Percentiles rank a stretch among this genome's conserved stretches.
These are phyloP conservation scores for Cicer bijugum DNA, from an alignment of 306 rosid species.

Conservation along the genomic window DNA sequence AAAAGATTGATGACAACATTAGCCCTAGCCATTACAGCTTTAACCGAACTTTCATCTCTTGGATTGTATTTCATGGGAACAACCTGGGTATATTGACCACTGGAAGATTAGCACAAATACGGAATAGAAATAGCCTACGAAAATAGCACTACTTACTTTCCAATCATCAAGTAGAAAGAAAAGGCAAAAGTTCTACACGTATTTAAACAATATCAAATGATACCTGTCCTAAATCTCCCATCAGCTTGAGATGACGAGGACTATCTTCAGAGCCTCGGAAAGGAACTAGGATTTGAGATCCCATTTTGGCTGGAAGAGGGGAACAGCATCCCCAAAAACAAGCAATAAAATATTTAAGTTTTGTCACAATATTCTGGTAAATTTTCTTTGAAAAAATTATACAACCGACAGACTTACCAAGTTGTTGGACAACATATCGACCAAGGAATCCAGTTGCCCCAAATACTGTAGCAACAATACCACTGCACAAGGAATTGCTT, in stretches of 20 bases:
- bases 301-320: slow-evolving; percentile 84
- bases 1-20: slow-evolving; percentile 93
- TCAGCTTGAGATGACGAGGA: slow-evolving; percentile 92
- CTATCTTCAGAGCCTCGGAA: slow-evolving; percentile 95
- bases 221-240: slow-evolving; percentile 99
- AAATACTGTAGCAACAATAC: slow-evolving; percentile 89
- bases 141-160: slow-evolving; percentile 21
- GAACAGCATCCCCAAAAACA: slow-evolving; percentile 41
- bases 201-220: slow-evolving; percentile 34
- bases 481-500: slow-evolving; percentile 63
- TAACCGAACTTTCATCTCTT: slow-evolving; percentile 89
- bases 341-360: slow-evolving; percentile 1
- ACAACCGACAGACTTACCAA: slow-evolving; percentile 61
- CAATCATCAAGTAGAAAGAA: slow-evolving; percentile 30
- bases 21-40: slow-evolving; percentile 97
- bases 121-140: slow-evolving; percentile 27
- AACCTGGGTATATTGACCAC: slow-evolving; percentile 58
- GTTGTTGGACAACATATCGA: slow-evolving; percentile 96
- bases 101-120: slow-evolving; percentile 43
- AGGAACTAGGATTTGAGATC: slow-evolving; percentile 92
- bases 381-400: slow-evolving; percentile 24
- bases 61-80: slow-evolving; percentile 98
- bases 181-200: background rate
- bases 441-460: slow-evolving; percentile 99
- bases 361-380: background rate